Conservation (phyloP, 148 eudicot genomes). For the Chenopodium berlandieri region DNA sequence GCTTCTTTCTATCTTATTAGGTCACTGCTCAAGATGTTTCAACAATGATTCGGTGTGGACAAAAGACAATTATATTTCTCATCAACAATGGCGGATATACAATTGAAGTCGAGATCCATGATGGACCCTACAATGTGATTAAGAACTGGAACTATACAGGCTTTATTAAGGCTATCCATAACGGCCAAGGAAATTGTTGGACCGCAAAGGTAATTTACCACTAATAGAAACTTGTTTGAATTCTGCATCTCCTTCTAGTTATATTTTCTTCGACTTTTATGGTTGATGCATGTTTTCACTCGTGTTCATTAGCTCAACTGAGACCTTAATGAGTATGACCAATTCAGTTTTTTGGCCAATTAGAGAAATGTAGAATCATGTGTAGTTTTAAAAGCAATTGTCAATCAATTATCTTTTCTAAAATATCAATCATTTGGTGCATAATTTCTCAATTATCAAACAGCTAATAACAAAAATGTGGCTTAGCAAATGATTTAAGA, state of each 20-base stretch:
- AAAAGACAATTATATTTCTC: slow-evolving; percentile 68
- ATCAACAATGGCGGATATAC: slow-evolving; percentile 87
- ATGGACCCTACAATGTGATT: slow-evolving; percentile 83
- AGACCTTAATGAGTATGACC: neutral
- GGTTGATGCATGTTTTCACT: neutral
- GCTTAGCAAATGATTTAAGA: neutral
- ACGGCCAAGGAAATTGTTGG: slow-evolving; percentile 72
- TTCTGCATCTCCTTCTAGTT: no score
- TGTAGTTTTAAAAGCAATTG: neutral
- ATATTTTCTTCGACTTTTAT: no score
- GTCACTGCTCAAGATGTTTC: slow-evolving; percentile 86
- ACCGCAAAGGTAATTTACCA: slow-evolving; percentile 53
- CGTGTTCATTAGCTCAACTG: neutral
- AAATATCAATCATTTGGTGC: neutral
- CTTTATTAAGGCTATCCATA: slow-evolving; percentile 65
- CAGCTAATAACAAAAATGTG: neutral
- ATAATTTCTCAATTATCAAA: neutral
- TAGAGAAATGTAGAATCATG: no score
- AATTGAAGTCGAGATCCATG: slow-evolving; percentile 86
- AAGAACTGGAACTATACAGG: slow-evolving; percentile 81
- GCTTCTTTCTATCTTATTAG: slow-evolving; percentile 29
- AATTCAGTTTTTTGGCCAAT: no score
- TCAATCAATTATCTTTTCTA: no score
- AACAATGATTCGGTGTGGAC: slow-evolving; percentile 78
- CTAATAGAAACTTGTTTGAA: neutral